Evolutionary conservation across 805 yeast species (phyloP).

Genomic region (Pichia thaimueangensis): DNA sequence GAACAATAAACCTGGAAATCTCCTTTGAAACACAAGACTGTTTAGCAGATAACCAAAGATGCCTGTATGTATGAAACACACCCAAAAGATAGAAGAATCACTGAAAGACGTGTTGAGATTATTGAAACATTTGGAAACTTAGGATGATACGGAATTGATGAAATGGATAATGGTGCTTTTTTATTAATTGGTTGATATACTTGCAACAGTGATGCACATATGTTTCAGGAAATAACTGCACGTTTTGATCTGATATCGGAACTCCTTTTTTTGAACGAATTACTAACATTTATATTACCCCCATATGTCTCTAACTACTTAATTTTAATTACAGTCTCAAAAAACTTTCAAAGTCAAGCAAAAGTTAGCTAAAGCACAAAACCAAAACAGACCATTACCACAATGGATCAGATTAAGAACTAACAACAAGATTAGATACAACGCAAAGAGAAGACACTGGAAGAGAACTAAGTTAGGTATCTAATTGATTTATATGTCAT

Average conservation of each 20-base stretch:
- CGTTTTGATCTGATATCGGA: no score
- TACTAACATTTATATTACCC: no score
- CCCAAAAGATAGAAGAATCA: not conserved
- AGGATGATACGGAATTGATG: not conserved
- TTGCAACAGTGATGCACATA: no score
- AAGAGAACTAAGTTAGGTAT: slow-evolving; percentile 98
- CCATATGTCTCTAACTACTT: no score
- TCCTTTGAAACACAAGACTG: no score
- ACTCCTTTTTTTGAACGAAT: no score
- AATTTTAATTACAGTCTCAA: slow-evolving; percentile 75
- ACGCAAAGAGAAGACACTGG: slow-evolving; percentile 99
- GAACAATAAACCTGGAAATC: no score
- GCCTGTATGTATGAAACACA: slow-evolving; percentile 10
- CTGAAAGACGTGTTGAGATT: not conserved
- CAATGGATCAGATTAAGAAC: slow-evolving; percentile 99
- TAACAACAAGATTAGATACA: slow-evolving; percentile 95
- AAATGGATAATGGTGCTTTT: no score
- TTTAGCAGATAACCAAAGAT: no score
- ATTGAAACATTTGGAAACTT: not conserved
- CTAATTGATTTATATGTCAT: slow-evolving; percentile 40
- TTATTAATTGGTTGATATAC: no score
- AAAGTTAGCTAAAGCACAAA: slow-evolving; percentile 97
- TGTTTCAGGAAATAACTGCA: no score
- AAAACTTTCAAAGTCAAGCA: slow-evolving; percentile 96
- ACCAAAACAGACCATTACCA: slow-evolving; percentile 99